Evolutionary conservation across 768 basidiomycete genomes (phyloP), one percentile per base, ranked within the genome.

Genomic region (Trametes cinnabarina): DNA sequence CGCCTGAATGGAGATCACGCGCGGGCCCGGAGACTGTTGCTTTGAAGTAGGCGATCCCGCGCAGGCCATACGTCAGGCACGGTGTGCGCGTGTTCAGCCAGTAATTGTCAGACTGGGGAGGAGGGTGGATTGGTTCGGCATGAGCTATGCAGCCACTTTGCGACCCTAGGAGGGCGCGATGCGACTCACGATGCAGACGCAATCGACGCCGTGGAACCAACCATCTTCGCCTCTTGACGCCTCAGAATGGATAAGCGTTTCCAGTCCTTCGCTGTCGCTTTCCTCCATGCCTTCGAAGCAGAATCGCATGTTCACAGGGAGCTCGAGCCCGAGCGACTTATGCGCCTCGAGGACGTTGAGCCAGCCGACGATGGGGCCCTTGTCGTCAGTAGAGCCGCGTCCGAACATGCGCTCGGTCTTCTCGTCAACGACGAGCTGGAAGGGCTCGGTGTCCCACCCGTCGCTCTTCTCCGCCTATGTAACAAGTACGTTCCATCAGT

Each of bases 231-330:
- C 87, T 43, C 81, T 79, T 42, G 81, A 75, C 6, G 85, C 83
- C 77, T 97, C 94, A 47, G 77, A 76, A 58, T 79, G 73, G 60
- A 98, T 91, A 42, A 96, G 82, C 30, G 90, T 90, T 65, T 97
- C 95, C 10, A 98, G 80, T 1, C 94, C 93, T 64, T 92, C 91
- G 37, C 89, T 92, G 6, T 94, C 95, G 62, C 81, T 88, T 77
- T 98, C 96, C 71, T 98, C 96, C 95, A 97, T 98, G 4, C 91
- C 95, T 71, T 98, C 96, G 65, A 98, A 94, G 77, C 90, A 92
- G 77, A 91, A 86, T 62, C 85, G 83, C 54, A 98, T 73, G 70
- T 98, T 97, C 23, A 98, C 92, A 1, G 95, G 95, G 19, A 97
- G 80, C 30, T 84, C 81, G 44, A 84, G 76, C 25, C 82, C 77